phyloP scores from a whole-genome alignment of 1,139 yeast genomes.

The Pichia sp. region DNA sequence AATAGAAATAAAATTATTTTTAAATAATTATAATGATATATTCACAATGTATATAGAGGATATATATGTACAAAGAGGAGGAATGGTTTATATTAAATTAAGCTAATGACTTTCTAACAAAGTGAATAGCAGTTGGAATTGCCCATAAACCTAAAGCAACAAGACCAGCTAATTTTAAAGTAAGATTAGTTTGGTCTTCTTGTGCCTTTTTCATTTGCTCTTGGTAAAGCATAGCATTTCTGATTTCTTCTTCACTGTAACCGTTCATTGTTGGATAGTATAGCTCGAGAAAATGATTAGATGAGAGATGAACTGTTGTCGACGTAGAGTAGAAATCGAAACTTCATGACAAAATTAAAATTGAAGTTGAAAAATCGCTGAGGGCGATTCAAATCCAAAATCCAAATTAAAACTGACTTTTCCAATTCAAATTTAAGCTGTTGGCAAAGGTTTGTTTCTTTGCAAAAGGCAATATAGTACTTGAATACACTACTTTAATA shows the following conservation, averaged over 20 bases:
- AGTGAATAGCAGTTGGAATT: constrained; percentile 60
- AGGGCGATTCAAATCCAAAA: background rate
- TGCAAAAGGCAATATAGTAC: background rate
- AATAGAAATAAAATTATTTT: background rate
- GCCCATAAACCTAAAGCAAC: constrained; percentile 76
- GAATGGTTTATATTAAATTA: background rate
- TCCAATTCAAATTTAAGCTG: background rate
- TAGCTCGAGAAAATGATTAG: too few species aligned
- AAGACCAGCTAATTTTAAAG: constrained; percentile 60
- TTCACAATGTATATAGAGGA: background rate
- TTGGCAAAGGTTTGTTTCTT: background rate
- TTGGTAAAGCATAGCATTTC: constrained; percentile 52
- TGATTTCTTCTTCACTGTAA: constrained; percentile 58
- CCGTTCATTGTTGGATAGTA: constrained; percentile 59
- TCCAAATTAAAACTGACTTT: background rate
- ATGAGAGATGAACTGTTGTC: background rate
- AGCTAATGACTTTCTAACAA: constrained; percentile 48
- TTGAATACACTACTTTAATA: background rate
- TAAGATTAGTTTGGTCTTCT: constrained; percentile 61
- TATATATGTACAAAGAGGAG: constrained; percentile 4
- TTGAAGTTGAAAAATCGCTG: background rate
- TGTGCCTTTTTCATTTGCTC: constrained; percentile 67
- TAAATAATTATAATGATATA: background rate
- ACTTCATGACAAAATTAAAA: background rate
- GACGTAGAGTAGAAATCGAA: background rate